A percentile compares a stretch with the other conserved stretches of the same genome.
Conservation (phyloP, 495 filamentous ascomycete species). For the Aspergillus leporis region DNA sequence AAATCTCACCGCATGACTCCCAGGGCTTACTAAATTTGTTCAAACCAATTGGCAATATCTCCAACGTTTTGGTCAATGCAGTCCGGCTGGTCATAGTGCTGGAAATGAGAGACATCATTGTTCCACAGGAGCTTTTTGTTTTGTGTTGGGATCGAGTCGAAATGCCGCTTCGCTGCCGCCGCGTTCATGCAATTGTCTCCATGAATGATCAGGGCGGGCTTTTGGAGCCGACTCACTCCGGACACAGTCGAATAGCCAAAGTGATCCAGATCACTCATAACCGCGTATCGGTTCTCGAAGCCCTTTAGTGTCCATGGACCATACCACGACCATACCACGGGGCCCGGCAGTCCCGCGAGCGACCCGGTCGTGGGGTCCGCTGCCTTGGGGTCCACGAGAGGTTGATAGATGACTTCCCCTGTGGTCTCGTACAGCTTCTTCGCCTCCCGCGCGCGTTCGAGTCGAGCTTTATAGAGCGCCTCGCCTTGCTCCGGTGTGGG, state of each 20-base stretch:
- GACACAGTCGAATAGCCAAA: conserved; percentile 25
- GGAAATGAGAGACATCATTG: conserved; percentile 26
- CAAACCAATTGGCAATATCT: conserved; percentile 26
- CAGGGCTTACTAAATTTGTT: conserved; percentile 23
- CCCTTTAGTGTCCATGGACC: conserved; percentile 26
- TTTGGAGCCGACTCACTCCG: conserved; percentile 23
- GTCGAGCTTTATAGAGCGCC: conserved; percentile 21
- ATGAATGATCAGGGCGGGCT: conserved; percentile 25
- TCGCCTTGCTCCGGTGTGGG: conserved; percentile 25
- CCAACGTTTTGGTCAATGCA: conserved; percentile 24
- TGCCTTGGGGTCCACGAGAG: conserved; percentile 23
- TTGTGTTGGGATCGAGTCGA: conserved; percentile 23
- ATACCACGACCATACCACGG: conserved; percentile 27
- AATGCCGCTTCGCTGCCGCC: conserved; percentile 24
- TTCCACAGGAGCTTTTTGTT: conserved; percentile 28
- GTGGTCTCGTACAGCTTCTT: conserved; percentile 22
- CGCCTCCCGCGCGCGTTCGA: conserved; percentile 22
- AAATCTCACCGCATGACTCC: too few relatives aligned
- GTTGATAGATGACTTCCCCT: conserved; percentile 25
- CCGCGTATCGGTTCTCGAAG: conserved; percentile 26
- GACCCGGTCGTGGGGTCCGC: conserved; percentile 23
- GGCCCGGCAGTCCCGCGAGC: conserved; percentile 22
- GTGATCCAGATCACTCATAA: conserved; percentile 27
- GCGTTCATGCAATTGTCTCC: conserved; percentile 28
- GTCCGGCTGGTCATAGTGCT: conserved; percentile 28